Evolutionary conservation across 1,139 yeast species (phyloP).

Genomic region (Wickerhamomyces sp.): DNA sequence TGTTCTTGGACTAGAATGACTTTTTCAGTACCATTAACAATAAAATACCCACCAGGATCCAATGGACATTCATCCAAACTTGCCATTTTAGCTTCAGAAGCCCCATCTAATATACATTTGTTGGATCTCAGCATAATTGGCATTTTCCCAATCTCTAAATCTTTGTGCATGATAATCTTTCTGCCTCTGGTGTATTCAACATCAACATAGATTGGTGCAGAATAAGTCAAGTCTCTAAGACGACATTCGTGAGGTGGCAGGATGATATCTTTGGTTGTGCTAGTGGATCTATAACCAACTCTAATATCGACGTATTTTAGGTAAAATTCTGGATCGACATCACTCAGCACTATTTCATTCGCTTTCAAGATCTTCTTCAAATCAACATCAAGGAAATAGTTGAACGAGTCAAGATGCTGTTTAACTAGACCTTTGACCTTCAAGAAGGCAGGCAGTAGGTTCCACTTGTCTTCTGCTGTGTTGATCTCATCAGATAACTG

Average conservation of each 20-base stretch:
- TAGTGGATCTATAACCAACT: constrained; percentile 67
- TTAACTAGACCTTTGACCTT: constrained; percentile 95
- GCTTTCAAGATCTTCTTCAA: constrained; percentile 89
- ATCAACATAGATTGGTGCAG: constrained; percentile 95
- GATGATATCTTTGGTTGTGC: constrained; percentile 39
- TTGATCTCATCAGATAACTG: constrained; percentile 79
- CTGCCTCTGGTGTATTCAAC: constrained; percentile 95
- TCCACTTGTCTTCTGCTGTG: constrained; percentile 95
- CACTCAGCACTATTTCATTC: constrained; percentile 82
- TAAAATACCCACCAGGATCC: constrained; percentile 98
- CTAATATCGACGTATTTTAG: constrained; percentile 87
- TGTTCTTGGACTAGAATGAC: constrained; percentile 97
- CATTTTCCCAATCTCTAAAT: constrained; percentile 94
- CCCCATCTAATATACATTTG: constrained; percentile 80
- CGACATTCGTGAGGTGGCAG: constrained; percentile 96
- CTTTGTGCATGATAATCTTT: constrained; percentile 83
- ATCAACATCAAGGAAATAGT: constrained; percentile 91
- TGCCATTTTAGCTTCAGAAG: constrained; percentile 82
- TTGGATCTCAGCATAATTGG: constrained; percentile 95
- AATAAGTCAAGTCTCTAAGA: constrained; percentile 87
- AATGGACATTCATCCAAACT: constrained; percentile 87
- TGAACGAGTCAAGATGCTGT: constrained; percentile 95
- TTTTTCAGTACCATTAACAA: constrained; percentile 97
- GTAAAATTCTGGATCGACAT: constrained; percentile 96
- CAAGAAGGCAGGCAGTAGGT: constrained; percentile 87